Base-by-base conservation (phyloP, 2,329 filamentous ascomycete species). In the Diaporthe sp. region DNA sequence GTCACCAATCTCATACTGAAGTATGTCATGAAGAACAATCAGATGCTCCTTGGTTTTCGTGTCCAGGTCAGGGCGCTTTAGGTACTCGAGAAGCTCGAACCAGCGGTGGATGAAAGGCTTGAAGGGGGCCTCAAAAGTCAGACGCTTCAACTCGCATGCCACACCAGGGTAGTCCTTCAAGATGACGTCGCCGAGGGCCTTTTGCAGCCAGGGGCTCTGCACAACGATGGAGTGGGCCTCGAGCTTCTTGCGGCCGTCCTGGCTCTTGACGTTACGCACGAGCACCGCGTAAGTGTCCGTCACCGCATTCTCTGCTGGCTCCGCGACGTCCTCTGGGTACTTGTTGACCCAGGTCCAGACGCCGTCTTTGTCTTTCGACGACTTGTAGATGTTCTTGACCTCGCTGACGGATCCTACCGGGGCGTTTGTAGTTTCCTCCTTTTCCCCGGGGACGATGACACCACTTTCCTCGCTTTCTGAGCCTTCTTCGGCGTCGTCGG, bases 61-160 rank as follows among this genome's bases (percentile, higher is more conserved):
- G 22, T 90, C 87, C 44, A 84, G 81, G 2, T 82, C 79, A 10
- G 84, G 77, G 42, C 85, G 83, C 13, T 86, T 79, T 56, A 85
- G 81, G 32, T 85, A 84, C 5, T 82, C 79, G 13, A 80, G 77
- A 50, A 92, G 85, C 9, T 83, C 78, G 1, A 85, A 82, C 91
- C 92, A 94, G 42, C 92, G 87, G 81, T 94, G 91, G 53, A 93
- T 89, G 65, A 94, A 89, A 0, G 90, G 89, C 77, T 89, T 84
- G 75, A 93, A 94, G 0, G 90, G 90, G 0, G 87, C 88, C 10
- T 83, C 80, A 75, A 94, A 93, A 72, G 90, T 88, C 2, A 94
- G 84, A 1, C 90, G 86, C n/a, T 90, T 86, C 35, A 94, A 83
- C 15, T 85, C 86, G 44, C 89, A 88, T 3, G 89, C 89, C 39